phyloP scores from a whole-genome alignment of 805 yeast genomes.

The Saccharomycopsis javanensis region DNA sequence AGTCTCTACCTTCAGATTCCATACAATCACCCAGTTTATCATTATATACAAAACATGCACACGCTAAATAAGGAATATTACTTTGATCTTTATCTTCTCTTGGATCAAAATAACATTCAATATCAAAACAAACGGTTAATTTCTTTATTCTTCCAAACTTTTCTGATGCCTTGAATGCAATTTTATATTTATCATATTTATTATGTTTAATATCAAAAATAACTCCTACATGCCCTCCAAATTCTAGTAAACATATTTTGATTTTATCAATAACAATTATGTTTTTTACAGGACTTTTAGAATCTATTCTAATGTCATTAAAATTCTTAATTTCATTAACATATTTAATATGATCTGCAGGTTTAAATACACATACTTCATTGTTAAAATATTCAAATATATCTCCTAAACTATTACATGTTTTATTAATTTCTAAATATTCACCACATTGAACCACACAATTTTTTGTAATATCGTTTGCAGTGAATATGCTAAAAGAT shows the following conservation, averaged over 20 bases:
- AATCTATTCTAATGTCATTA: not conserved
- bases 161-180: not conserved
- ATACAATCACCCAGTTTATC: not conserved
- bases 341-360: not conserved
- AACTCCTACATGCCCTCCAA: conserved; percentile 3
- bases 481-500: not conserved
- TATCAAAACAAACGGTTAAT: conserved; percentile 4
- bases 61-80: conserved; percentile 1
- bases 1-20: conserved; percentile 3
- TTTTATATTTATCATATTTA: not conserved
- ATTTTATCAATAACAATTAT: not conserved
- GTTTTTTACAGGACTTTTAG: not conserved
- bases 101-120: conserved; percentile 6
- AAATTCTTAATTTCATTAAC: not conserved
- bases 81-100: not conserved
- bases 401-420: not conserved
- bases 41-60: conserved; percentile 3
- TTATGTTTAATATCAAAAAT: not conserved
- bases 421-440: not conserved
- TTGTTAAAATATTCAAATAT: not conserved
- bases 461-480: not conserved
- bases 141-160: not conserved
- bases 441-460: not conserved
- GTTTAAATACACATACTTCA: not conserved
- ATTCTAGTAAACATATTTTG: not conserved